phyloP scores from a whole-genome alignment of 345 rosid species.

The Triadica sebifera region DNA sequence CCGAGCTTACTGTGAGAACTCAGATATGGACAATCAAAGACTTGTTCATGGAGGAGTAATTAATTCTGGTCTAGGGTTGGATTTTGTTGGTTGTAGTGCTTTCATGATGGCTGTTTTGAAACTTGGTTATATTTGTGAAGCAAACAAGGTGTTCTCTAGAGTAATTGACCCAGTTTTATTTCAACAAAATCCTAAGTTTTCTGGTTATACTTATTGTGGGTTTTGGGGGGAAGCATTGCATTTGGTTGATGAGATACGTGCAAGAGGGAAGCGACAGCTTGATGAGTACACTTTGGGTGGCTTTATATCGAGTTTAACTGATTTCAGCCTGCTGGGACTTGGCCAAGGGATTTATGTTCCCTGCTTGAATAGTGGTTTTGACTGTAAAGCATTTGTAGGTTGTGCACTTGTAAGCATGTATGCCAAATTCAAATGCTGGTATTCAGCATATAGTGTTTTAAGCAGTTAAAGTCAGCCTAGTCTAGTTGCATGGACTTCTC shows the following conservation, averaged over 20 bases:
- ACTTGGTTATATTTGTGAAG: too few relatives aligned
- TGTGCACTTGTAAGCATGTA: slow-evolving; percentile 70
- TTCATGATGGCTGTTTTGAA: too few relatives aligned
- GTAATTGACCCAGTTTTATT: slow-evolving; percentile 63
- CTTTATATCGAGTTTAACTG: slow-evolving; percentile 48
- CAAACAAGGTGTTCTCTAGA: slow-evolving; percentile 48
- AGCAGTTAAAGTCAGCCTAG: slow-evolving; percentile 47
- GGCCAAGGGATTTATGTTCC: slow-evolving; percentile 68
- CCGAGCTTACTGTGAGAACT: too few relatives aligned
- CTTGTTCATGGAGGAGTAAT: too few relatives aligned
- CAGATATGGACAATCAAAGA: too few relatives aligned
- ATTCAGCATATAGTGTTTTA: slow-evolving; percentile 54
- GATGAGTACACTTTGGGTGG: slow-evolving; percentile 75
- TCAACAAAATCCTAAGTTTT: slow-evolving; percentile 71
- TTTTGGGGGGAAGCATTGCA: slow-evolving; percentile 46
- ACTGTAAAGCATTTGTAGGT: slow-evolving; percentile 51
- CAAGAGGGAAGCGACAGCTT: slow-evolving; percentile 36
- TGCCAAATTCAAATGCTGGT: slow-evolving; percentile 54
- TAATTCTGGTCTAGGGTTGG: too few relatives aligned
- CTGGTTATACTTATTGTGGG: slow-evolving; percentile 54
- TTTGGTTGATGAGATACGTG: slow-evolving; percentile 52
- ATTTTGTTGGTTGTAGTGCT: too few relatives aligned
- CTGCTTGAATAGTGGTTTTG: slow-evolving; percentile 60
- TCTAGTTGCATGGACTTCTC: slow-evolving; percentile 73
- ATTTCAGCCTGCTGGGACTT: slow-evolving; percentile 36